phyloP scores from a whole-genome alignment of 2,329 filamentous ascomycete genomes.

The Ciborinia camelliae region DNA sequence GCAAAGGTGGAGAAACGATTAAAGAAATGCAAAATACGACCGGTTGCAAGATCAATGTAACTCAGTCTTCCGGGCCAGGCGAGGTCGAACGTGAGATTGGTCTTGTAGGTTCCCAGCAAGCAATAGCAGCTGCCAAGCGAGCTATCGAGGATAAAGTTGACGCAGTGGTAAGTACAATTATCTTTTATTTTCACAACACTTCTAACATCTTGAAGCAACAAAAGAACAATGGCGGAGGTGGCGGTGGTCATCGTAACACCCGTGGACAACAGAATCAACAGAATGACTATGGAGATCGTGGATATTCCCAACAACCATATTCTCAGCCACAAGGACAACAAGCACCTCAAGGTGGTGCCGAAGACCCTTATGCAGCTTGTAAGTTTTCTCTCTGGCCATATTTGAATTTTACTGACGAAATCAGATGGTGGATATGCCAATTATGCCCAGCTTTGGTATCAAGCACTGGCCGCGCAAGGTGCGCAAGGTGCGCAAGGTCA shows the following conservation, averaged over 20 bases:
- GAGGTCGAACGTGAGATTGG: slow-evolving; percentile 85
- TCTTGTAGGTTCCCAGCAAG: slow-evolving; percentile 71
- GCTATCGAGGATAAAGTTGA: slow-evolving; percentile 92
- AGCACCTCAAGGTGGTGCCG: slow-evolving; percentile 47
- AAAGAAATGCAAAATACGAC: slow-evolving; percentile 87
- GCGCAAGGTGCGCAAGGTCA: slow-evolving; percentile 43
- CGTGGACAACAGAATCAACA: slow-evolving; percentile 46
- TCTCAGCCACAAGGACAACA: slow-evolving; percentile 41
- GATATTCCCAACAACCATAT: slow-evolving; percentile 49
- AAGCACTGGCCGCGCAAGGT: slow-evolving; percentile 56
- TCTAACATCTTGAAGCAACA: slow-evolving; percentile 45
- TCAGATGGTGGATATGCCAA: slow-evolving; percentile 76
- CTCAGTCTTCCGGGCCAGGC: slow-evolving; percentile 70
- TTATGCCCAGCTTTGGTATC: slow-evolving; percentile 78
- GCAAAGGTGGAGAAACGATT: slow-evolving; percentile 90
- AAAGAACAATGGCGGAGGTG: slow-evolving; percentile 48
- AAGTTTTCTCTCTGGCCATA: slow-evolving; percentile 37
- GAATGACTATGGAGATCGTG: slow-evolving; percentile 54
- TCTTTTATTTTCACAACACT: not conserved
- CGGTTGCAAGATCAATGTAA: slow-evolving; percentile 93
- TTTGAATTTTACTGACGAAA: slow-evolving; percentile 21
- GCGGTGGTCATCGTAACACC: slow-evolving; percentile 42
- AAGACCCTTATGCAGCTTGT: slow-evolving; percentile 75
- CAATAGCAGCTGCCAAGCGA: slow-evolving; percentile 75
- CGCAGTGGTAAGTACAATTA: slow-evolving; percentile 64